phyloP scores from a whole-genome alignment of 192 early-diverging fungal species.

The Gigaspora rosea region DNA sequence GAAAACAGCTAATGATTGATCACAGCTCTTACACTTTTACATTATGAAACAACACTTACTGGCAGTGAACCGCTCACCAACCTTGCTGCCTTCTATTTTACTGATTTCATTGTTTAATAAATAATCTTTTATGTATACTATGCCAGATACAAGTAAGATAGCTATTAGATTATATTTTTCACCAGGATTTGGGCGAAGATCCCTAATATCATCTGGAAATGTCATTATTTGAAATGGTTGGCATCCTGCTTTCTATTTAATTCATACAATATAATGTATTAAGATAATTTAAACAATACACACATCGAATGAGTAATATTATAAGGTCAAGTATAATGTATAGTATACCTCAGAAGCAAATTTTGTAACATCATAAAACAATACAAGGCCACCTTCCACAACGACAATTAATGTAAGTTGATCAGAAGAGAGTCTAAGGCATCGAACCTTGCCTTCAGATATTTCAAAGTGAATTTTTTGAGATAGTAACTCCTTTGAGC shows the following conservation, averaged over 20 bases:
- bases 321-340: too few relatives aligned
- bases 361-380: slow-evolving; percentile 43
- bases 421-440: slow-evolving; percentile 48
- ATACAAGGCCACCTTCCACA: slow-evolving; percentile 36
- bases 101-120: not conserved
- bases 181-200: slow-evolving; percentile 66
- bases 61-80: slow-evolving; percentile 24
- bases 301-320: slow-evolving; percentile 33
- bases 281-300: slow-evolving; percentile 31
- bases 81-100: not conserved
- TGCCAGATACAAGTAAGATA: slow-evolving; percentile 50
- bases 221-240: slow-evolving; percentile 45
- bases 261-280: slow-evolving; percentile 28
- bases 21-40: too few relatives aligned
- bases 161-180: slow-evolving; percentile 50
- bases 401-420: slow-evolving; percentile 46
- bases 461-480: slow-evolving; percentile 36
- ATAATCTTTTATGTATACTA: slow-evolving; percentile 30
- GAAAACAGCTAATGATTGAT: not conserved
- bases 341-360: slow-evolving; percentile 48
- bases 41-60: not conserved
- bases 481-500: slow-evolving; percentile 37
- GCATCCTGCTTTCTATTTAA: slow-evolving; percentile 33
- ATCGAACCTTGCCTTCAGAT: slow-evolving; percentile 38
- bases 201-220: slow-evolving; percentile 52